Percentiles rank a stretch among this genome's conserved stretches.
Evolutionary conservation across 495 filamentous ascomycete species (phyloP).

Genomic region (Chlorociboria aeruginascens): DNA sequence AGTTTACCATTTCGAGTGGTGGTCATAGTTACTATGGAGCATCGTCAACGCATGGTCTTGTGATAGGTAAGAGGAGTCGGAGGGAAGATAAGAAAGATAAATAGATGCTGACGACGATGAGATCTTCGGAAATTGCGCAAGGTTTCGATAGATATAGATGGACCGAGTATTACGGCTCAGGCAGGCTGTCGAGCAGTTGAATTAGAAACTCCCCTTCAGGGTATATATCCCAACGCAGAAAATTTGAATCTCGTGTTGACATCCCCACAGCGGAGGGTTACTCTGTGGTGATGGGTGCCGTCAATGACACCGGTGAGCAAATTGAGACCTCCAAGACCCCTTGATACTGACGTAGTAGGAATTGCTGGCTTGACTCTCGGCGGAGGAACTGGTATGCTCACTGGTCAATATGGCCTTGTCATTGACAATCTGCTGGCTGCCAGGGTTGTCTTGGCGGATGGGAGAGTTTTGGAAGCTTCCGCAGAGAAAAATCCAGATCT

Average conservation of each 20-base stretch:
- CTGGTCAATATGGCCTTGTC: slow-evolving; percentile 34
- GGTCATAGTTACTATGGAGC: not conserved
- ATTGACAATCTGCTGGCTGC: slow-evolving; percentile 41
- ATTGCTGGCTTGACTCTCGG: slow-evolving; percentile 45
- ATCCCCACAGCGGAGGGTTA: not conserved
- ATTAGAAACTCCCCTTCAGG: not conserved
- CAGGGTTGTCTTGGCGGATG: slow-evolving; percentile 38
- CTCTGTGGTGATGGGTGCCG: not conserved
- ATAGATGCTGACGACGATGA: not conserved
- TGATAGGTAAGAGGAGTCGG: not conserved
- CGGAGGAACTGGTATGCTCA: slow-evolving; percentile 42
- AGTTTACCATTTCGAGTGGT: not conserved
- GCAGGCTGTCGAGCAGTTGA: not conserved
- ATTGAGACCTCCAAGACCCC: not conserved
- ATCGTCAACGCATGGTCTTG: not conserved
- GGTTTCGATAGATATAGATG: not conserved
- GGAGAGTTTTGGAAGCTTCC: slow-evolving; percentile 25
- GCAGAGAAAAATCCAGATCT: slow-evolving; percentile 26
- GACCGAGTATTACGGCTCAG: not conserved
- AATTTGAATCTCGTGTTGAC: too few relatives aligned
- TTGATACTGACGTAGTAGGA: slow-evolving; percentile 33
- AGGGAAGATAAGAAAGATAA: too few relatives aligned
- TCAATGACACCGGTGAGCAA: not conserved
- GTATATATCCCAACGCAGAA: too few relatives aligned
- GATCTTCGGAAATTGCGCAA: not conserved